A percentile compares a stretch with the other conserved stretches of the same genome.
phyloP scores from a whole-genome alignment of 805 yeast genomes.

The Spathaspora arborariae region DNA sequence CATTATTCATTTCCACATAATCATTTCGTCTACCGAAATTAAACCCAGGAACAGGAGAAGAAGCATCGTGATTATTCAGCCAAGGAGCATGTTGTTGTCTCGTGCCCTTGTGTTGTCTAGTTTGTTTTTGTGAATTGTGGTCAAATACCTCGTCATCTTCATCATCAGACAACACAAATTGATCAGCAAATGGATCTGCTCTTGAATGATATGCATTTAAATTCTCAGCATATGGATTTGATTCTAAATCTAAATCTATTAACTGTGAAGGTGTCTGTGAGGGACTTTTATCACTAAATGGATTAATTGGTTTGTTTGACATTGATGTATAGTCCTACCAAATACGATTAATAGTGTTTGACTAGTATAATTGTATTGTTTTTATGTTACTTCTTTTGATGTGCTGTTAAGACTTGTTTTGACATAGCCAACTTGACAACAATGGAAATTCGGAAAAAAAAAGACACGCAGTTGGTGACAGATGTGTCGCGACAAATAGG shows the following conservation, averaged over 20 bases:
- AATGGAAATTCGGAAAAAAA: background rate
- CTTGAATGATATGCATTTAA: constrained; percentile 4
- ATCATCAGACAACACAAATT: constrained; percentile 32
- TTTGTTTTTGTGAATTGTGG: background rate
- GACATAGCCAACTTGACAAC: background rate
- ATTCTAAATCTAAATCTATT: constrained; percentile 27
- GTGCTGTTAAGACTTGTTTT: background rate
- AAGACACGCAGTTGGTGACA: background rate
- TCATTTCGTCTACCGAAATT: constrained; percentile 14
- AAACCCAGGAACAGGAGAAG: constrained; percentile 2
- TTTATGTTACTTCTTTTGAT: background rate
- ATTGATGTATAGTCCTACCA: background rate
- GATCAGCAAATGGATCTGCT: constrained; percentile 31
- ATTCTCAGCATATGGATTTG: constrained; percentile 10
- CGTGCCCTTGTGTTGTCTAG: background rate
- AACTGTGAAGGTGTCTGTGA: background rate
- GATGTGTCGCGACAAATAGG: background rate
- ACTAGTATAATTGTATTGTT: background rate
- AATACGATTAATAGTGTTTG: background rate
- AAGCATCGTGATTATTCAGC: background rate
- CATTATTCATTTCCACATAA: constrained; percentile 26
- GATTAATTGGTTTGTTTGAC: background rate
- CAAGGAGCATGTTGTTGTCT: background rate
- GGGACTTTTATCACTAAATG: background rate
- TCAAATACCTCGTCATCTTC: constrained; percentile 17